Conservation (phyloP, 352 stramenopile species). For the Globisporangium radiosum region DNA sequence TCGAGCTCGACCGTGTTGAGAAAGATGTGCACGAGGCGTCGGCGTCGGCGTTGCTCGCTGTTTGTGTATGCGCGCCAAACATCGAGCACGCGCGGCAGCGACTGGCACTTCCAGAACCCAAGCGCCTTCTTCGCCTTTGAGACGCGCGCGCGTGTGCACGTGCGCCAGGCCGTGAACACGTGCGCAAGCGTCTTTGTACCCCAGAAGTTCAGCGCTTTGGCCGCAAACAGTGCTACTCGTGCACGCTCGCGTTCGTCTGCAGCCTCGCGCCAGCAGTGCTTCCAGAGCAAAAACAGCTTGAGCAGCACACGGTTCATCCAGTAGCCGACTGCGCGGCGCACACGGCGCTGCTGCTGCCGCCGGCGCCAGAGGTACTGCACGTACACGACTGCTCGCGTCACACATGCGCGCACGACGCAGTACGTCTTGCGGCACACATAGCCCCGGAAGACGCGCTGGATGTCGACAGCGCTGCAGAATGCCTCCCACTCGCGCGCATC, state of each 20-base stretch:
- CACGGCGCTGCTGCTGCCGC: conserved; percentile 30
- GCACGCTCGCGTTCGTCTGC: conserved; percentile 20
- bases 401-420: conserved; percentile 23
- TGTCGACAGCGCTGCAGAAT: conserved; percentile 51
- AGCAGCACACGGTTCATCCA: conserved; percentile 51
- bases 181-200: conserved; percentile 35
- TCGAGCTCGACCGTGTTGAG: conserved; percentile 57
- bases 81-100: conserved; percentile 47
- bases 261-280: conserved; percentile 14
- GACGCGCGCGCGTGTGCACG: conserved; percentile 29
- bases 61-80: conserved; percentile 31
- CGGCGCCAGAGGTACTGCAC: conserved; percentile 61
- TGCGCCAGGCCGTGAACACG: conserved; percentile 43
- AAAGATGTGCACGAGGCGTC: conserved; percentile 48
- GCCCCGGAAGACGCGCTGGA: conserved; percentile 49
- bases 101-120: conserved; percentile 64
- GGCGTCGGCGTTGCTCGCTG: conserved; percentile 22
- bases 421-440: conserved; percentile 36
- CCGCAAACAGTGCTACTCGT: conserved; percentile 21
- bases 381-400: conserved; percentile 33
- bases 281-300: conserved; percentile 55
- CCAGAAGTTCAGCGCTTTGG: conserved; percentile 62
- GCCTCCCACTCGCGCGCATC: conserved; percentile 30
- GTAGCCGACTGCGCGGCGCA: conserved; percentile 44
- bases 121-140: conserved; percentile 48